Conservation (phyloP, 305 asterid species). For the Rubia tinctorum region DNA sequence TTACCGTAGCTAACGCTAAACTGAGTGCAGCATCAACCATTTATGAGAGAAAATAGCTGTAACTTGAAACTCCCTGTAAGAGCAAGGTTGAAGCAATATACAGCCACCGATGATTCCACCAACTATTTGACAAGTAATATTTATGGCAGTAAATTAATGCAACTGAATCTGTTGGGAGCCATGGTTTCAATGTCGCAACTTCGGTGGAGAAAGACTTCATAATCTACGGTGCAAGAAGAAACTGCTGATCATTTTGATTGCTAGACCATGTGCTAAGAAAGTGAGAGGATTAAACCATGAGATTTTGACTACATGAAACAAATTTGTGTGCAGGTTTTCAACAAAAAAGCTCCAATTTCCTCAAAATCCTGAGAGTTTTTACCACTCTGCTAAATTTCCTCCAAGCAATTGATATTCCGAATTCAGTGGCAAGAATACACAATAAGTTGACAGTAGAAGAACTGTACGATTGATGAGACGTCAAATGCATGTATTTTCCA, state of each 20-base stretch:
- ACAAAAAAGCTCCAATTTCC: no score
- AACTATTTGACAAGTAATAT: background rate
- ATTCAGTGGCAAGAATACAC: no score
- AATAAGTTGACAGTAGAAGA: no score
- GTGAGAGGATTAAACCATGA: background rate
- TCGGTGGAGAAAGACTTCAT: background rate
- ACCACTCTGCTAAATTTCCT: no score
- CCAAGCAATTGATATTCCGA: no score
- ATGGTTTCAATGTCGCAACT: background rate
- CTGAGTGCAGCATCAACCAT: background rate
- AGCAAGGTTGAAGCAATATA: constrained; percentile 2
- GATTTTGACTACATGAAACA: background rate
- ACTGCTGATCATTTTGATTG: background rate
- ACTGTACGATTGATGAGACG: no score
- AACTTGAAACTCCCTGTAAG: background rate
- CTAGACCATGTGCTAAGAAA: background rate
- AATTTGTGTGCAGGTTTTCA: background rate
- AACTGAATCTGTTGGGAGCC: background rate
- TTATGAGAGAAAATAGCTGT: background rate
- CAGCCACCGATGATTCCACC: background rate
- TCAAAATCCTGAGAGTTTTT: no score
- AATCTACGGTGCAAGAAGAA: background rate
- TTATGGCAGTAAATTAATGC: background rate
- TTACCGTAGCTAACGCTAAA: no score
- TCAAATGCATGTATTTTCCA: no score